Evolutionary conservation across 2,329 filamentous ascomycete genomes (phyloP).

Genomic region (Sodiomyces alkalinus): DNA sequence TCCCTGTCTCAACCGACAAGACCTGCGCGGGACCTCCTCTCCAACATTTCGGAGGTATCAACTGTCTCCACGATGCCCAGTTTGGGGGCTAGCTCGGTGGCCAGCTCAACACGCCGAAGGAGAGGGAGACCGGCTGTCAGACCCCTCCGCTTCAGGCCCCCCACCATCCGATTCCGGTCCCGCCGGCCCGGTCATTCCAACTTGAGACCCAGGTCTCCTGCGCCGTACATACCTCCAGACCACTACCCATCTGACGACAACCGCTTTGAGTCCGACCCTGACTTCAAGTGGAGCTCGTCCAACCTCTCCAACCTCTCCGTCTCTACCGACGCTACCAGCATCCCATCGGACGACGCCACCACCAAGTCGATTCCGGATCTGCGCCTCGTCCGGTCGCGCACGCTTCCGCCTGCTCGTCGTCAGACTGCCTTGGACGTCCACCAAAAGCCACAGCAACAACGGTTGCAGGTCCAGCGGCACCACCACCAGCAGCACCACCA

Average conservation of each 20-base stretch:
- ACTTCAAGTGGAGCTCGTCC: constrained; percentile 8
- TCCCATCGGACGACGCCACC: constrained; percentile 2
- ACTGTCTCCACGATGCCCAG: constrained; percentile 4
- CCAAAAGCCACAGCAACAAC: no score
- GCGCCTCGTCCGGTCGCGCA: not conserved
- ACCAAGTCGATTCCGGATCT: not conserved
- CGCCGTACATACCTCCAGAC: constrained; percentile 5
- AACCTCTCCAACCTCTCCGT: constrained; percentile 4
- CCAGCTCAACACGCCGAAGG: constrained; percentile 1
- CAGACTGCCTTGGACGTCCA: no score
- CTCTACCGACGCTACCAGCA: constrained; percentile 7
- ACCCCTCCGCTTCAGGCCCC: constrained; percentile 6
- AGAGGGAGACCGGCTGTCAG: constrained; percentile 4
- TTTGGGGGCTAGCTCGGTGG: constrained; percentile 4
- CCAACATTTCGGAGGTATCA: constrained; percentile 7
- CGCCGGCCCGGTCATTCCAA: constrained; percentile 4
- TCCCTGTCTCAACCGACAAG: constrained; percentile 1
- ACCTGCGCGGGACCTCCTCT: constrained; percentile 1
- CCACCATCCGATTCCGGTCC: constrained; percentile 5
- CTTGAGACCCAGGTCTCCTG: no score
- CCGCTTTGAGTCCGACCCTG: constrained; percentile 6
- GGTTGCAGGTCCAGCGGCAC: no score
- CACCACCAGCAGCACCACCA: no score
- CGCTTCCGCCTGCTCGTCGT: not conserved
- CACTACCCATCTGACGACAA: constrained; percentile 6